phyloP scores from a whole-genome alignment of 805 yeast species.

The Candida adriatica region DNA sequence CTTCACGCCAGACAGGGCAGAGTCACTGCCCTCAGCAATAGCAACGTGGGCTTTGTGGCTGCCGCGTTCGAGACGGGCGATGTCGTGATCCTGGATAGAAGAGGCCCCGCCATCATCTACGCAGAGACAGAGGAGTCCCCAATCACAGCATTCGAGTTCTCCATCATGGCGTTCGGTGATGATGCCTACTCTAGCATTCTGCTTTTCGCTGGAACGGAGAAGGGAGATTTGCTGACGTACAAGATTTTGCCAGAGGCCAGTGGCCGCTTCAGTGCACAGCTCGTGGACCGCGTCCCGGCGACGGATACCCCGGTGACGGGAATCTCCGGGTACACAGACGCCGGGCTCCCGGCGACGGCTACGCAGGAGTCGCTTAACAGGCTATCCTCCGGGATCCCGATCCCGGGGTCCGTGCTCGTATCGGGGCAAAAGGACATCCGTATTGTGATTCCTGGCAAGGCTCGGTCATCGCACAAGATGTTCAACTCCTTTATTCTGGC shows the following conservation, averaged over 20 bases:
- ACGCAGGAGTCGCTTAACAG: conserved; percentile 47
- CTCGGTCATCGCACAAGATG: conserved; percentile 57
- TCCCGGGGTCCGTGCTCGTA: conserved; percentile 57
- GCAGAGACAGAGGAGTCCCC: conserved; percentile 28
- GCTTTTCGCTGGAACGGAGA: conserved; percentile 67
- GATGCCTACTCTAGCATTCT: conserved; percentile 69
- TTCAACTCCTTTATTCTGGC: conserved; percentile 40
- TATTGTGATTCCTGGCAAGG: conserved; percentile 50
- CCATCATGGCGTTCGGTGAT: conserved; percentile 59
- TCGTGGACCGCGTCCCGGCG: conserved; percentile 40
- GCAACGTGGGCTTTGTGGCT: conserved; percentile 79
- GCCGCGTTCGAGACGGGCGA: conserved; percentile 75
- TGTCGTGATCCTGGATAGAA: conserved; percentile 64
- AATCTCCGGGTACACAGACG: conserved; percentile 51
- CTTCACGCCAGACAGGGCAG: conserved; percentile 38
- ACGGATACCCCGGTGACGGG: conserved; percentile 43
- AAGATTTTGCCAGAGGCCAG: conserved; percentile 55
- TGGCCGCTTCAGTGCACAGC: conserved; percentile 55
- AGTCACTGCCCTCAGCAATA: conserved; percentile 58
- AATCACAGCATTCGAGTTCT: conserved; percentile 63
- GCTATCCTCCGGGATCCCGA: conserved; percentile 51
- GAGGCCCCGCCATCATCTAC: conserved; percentile 68
- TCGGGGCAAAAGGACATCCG: conserved; percentile 56
- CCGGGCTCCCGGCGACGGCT: conserved; percentile 65
- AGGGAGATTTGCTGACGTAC: conserved; percentile 63